Base-by-base conservation (phyloP, 495 filamentous ascomycete species). In the Neurospora pannonica region DNA sequence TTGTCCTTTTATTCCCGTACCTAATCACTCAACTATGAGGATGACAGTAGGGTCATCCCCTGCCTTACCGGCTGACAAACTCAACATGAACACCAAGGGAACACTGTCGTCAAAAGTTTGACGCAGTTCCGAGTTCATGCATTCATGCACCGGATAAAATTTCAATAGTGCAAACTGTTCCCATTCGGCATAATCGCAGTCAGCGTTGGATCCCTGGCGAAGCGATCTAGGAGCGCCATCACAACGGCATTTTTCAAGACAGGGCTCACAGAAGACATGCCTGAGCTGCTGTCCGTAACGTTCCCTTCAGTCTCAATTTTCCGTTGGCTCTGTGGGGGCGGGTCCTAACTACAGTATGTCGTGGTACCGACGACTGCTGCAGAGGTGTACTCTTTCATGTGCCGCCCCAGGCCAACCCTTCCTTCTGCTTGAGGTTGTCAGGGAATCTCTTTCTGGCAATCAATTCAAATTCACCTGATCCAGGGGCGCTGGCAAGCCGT, bases 241-340 rank as follows among this genome's bases (percentile, higher is more conserved):
- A 71, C 70, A 72, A 71, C 54, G 69, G 36, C 19, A 46, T 21
- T 70, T 70, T 60, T 76, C 54, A 67, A 75, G 73, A 74, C 73
- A 76, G 43, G 36, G 10, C 24, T 74, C 70, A 74, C 72, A 48
- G 24, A 40, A 36, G 38, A 69, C 67, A 67, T 46, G 69, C 21
- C 40, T 48, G 34, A 24, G 71, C n/a, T 70, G 17, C 28, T 46
- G n/a, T 46, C 28, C 40, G n/a, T 36, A 69, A 70, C 37, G 28
- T 43, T 40, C 36, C 69, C 19, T 39, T 70, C 54, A 70, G 21
- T 42, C n/a, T 38, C 13, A n/a, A 17, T 60, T 70, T 70, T 43
- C 39, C 70, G 39, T 15, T 11, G 11, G 11, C 43, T 46, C 10
- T 72, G 74, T 75, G 40, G 74, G 74, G 60, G 71, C 21, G 74